Conservation (phyloP, 108 stramenopile genomes). For the Nitzschia sp. region DNA sequence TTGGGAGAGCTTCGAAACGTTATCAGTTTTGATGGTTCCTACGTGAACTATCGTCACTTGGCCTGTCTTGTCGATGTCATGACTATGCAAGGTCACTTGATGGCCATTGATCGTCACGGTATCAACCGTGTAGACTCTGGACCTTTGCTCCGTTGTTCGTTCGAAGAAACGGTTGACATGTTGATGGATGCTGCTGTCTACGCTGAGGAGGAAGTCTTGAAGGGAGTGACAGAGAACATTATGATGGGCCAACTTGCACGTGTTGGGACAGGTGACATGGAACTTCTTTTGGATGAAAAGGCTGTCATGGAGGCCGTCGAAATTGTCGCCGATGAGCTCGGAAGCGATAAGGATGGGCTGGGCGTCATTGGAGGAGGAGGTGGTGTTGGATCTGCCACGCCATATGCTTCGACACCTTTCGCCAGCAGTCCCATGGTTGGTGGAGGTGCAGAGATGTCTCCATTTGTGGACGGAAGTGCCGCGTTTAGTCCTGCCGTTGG, state of each 20-base stretch:
- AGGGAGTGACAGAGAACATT: slow-evolving; percentile 97
- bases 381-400: slow-evolving; percentile 63
- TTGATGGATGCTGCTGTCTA: slow-evolving; percentile 95
- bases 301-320: slow-evolving; percentile 89
- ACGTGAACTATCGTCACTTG: slow-evolving; percentile 98
- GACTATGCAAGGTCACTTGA: slow-evolving; percentile 96
- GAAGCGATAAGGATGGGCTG: slow-evolving; percentile 54
- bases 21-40: slow-evolving; percentile 95
- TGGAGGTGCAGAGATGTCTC: slow-evolving; percentile 59
- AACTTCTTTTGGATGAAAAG: slow-evolving; percentile 92
- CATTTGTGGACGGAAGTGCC: slow-evolving; percentile 62
- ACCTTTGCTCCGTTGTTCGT: slow-evolving; percentile 91
- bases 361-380: slow-evolving; percentile 45
- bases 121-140: slow-evolving; percentile 98
- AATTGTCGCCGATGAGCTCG: slow-evolving; percentile 81
- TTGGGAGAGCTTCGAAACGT: slow-evolving; percentile 84
- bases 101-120: slow-evolving; percentile 97
- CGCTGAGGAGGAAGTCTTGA: slow-evolving; percentile 91
- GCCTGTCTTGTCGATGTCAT: slow-evolving; percentile 97
- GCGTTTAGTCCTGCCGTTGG: slow-evolving; percentile 82
- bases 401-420: slow-evolving; percentile 71
- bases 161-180: slow-evolving; percentile 99
- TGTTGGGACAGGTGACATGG: slow-evolving; percentile 94
- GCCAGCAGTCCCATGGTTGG: slow-evolving; percentile 71
- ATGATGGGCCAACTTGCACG: slow-evolving; percentile 96